A percentile compares a stretch with the other conserved stretches of the same genome.
Conservation (phyloP, 73 alveolate species). For the Paramecium sexaurelia region DNA sequence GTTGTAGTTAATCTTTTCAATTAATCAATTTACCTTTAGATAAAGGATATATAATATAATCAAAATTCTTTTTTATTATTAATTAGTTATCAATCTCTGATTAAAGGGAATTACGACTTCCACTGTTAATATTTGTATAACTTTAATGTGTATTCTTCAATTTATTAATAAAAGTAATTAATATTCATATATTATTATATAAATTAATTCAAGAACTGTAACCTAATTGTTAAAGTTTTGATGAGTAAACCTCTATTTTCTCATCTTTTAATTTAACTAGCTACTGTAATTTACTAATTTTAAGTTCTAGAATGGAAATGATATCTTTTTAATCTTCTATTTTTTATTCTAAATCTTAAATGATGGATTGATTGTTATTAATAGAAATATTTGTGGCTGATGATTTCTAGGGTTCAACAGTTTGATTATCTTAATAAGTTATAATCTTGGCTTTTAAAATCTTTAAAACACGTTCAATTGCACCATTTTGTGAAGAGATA, state of each 20-base stretch:
- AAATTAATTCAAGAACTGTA: neutral
- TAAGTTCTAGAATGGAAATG: constrained; percentile 64
- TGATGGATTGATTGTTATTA: constrained; percentile 50
- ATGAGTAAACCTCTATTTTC: constrained; percentile 57
- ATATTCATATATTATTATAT: neutral
- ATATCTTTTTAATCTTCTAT: constrained; percentile 63
- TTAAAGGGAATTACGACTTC: too few species aligned
- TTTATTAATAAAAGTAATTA: neutral
- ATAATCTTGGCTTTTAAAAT: constrained; percentile 62
- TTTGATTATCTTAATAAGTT: constrained; percentile 57
- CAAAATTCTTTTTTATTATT: neutral
- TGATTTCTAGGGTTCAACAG: neutral
- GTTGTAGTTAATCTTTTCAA: neutral
- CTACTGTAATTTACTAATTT: constrained; percentile 59
- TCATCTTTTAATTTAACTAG: constrained; percentile 64
- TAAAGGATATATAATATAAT: neutral
- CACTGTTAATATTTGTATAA: neutral
- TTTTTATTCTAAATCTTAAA: neutral
- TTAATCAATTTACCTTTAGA: neutral
- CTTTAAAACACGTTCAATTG: constrained; percentile 86
- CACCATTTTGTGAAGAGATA: constrained; percentile 87
- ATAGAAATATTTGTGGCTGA: neutral
- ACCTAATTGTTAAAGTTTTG: constrained; percentile 60
- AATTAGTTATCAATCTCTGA: too few species aligned
- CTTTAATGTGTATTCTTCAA: neutral